Evolutionary conservation across 2,329 filamentous ascomycete species (phyloP).

Genomic region (Epichloe aotearoae): DNA sequence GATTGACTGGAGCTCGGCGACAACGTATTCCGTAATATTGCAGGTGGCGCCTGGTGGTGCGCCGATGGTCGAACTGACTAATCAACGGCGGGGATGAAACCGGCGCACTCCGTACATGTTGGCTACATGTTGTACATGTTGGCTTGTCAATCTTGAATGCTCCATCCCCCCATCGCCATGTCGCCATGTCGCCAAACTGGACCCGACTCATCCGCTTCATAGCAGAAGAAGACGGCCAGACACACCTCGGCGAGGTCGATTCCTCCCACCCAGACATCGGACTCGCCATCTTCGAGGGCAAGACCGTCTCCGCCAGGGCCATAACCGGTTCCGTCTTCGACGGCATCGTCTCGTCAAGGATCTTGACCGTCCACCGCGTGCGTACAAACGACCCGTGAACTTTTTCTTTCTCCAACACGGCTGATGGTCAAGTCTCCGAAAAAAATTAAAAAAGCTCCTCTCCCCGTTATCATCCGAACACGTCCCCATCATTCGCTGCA

Average conservation of each 20-base stretch:
- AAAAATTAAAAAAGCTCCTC: conserved; percentile 13
- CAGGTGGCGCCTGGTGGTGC: too few relatives aligned
- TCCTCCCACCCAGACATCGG: conserved; percentile 14
- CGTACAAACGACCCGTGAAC: not conserved
- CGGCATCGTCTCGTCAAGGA: not conserved
- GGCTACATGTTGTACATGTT: too few relatives aligned
- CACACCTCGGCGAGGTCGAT: conserved; percentile 26
- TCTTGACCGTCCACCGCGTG: not conserved
- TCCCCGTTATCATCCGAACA: conserved; percentile 21
- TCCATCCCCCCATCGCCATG: too few relatives aligned
- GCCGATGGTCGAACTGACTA: too few relatives aligned
- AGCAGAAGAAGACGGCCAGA: conserved; percentile 25
- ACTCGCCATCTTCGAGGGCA: not conserved
- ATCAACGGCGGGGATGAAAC: too few relatives aligned
- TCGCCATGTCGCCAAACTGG: conserved; percentile 14
- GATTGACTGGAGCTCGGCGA: too few relatives aligned
- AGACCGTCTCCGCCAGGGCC: not conserved
- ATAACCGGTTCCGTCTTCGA: conserved; percentile 1
- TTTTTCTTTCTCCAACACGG: too few relatives aligned
- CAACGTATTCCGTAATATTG: too few relatives aligned
- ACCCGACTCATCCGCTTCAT: conserved; percentile 28
- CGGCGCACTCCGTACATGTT: too few relatives aligned
- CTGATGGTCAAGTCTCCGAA: too few relatives aligned
- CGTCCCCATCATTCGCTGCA: conserved; percentile 28
- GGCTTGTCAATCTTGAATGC: too few relatives aligned